Percentiles rank a stretch among this genome's conserved stretches.
Conservation (phyloP, 768 basidiomycete genomes). For the Lactifluus subvellereus region DNA sequence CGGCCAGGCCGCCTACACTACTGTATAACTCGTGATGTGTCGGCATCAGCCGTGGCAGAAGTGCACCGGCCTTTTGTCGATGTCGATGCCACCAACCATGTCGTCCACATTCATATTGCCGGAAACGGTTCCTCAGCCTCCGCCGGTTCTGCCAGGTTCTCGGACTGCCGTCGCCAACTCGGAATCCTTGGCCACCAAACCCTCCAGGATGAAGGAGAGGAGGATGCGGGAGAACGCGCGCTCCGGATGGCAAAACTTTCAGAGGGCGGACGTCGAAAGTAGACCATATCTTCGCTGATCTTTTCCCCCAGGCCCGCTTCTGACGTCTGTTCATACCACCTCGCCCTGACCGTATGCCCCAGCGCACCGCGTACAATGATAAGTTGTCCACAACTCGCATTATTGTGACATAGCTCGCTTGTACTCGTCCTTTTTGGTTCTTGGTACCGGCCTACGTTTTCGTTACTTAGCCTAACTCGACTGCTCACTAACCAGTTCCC, state of each 20-base stretch:
- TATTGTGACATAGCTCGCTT: not conserved
- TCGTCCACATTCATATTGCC: slow-evolving; percentile 14
- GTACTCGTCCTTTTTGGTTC: not conserved
- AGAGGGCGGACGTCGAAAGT: slow-evolving; percentile 25
- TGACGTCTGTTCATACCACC: not conserved
- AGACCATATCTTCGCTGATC: not conserved
- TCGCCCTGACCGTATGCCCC: not conserved
- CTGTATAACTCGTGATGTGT: not conserved
- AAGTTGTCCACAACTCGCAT: not conserved
- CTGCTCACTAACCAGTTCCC: not conserved
- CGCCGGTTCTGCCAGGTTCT: slow-evolving; percentile 1
- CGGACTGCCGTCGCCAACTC: not conserved
- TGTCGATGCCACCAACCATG: slow-evolving; percentile 21
- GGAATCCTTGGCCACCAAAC: not conserved
- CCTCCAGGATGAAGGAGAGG: slow-evolving; percentile 14
- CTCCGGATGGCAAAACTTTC: slow-evolving; percentile 26
- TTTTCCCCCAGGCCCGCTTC: not conserved
- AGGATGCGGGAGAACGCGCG: slow-evolving; percentile 21
- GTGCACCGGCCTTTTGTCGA: slow-evolving; percentile 17
- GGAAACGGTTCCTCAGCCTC: slow-evolving; percentile 4
- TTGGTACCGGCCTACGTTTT: too few species aligned
- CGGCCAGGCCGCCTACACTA: slow-evolving; percentile 86
- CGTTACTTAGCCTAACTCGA: not conserved
- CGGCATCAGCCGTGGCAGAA: not conserved
- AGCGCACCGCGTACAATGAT: not conserved